Base-by-base conservation (phyloP, 75 land plant species). In the Sequoiadendron giganteum region DNA sequence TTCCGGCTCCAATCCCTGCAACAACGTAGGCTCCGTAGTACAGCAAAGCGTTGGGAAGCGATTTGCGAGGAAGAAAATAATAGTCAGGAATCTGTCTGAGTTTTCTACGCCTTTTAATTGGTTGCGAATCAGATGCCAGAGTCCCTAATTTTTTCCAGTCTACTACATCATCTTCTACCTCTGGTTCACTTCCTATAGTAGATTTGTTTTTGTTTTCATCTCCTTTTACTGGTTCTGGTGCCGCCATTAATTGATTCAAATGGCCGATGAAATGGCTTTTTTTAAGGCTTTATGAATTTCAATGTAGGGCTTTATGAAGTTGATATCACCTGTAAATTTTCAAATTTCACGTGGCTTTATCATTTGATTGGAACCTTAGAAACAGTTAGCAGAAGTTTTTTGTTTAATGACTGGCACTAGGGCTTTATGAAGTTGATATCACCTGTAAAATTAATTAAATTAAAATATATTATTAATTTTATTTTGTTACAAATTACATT, bases 1-100 rank as follows among this genome's bases (percentile, higher is more conserved):
- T 95, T 19, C 96, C 98, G 21, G 95, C 95, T 75, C 95, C 98
- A 79, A 96, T 49, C 54, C 98, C 98, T 65, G 94, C 98, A 70
- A 90, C 94, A 21, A 85, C 84, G 75, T 88, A 83, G 18, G 93
- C 72, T 9, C 94, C 94, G 86, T 91, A 94, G 56, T 92, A 77
- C 0, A 91, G 95, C 45, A 95, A 89, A 42, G 94, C 87, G 32
- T 85, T 68, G 3, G 94, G 95, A 30, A 89, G 42, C 3, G 98
- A 92, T 75, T 90, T 86, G 3, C 95, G 87, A 79, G 98, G 96
- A 70, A 95, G 91, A 83, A 96, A 92, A 89, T 95, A 96, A 83
- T 78, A 90, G 0, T 96, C 98, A 4, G 98, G 96, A 77, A 94
- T 92, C 79, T 94, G 87, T 85, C 94, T 91, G 38, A 96, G 84